A percentile compares a stretch with the other conserved stretches of the same genome.
Evolutionary conservation across 441 rosid genomes (phyloP).

Genomic region (Populus hybrid): DNA sequence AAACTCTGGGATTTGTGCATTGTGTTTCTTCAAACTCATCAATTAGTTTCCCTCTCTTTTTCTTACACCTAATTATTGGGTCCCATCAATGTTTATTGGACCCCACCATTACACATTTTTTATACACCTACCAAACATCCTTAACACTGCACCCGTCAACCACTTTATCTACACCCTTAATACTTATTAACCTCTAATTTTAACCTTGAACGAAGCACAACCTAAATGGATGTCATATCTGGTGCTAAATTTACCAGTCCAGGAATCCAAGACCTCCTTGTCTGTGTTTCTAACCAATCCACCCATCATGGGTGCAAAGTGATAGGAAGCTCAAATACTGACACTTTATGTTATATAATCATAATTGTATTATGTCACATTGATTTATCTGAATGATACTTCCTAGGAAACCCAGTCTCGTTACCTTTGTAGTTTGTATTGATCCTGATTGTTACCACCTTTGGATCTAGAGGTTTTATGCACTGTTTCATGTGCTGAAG

Average conservation of each 20-base stretch:
- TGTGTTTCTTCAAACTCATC: neutral
- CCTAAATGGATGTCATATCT: neutral
- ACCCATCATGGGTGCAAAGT: neutral
- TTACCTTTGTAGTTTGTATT: neutral
- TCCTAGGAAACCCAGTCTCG: neutral
- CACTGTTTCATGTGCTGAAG: neutral
- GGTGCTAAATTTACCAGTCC: neutral
- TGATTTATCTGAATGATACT: neutral
- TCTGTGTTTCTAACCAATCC: neutral
- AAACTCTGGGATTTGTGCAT: neutral
- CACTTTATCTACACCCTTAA: neutral
- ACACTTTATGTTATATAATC: neutral
- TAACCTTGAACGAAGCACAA: neutral
- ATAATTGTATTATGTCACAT: neutral
- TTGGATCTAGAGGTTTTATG: neutral
- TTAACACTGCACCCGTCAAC: neutral
- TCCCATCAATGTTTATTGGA: neutral
- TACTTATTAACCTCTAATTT: neutral
- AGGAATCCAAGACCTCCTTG: neutral
- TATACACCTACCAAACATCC: neutral
- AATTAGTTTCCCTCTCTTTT: neutral
- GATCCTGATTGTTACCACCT: neutral
- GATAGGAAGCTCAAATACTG: neutral
- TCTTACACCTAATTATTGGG: neutral
- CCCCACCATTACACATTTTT: neutral